Base-by-base conservation (phyloP, 768 basidiomycete genomes). In the Collybiopsis confluens region DNA sequence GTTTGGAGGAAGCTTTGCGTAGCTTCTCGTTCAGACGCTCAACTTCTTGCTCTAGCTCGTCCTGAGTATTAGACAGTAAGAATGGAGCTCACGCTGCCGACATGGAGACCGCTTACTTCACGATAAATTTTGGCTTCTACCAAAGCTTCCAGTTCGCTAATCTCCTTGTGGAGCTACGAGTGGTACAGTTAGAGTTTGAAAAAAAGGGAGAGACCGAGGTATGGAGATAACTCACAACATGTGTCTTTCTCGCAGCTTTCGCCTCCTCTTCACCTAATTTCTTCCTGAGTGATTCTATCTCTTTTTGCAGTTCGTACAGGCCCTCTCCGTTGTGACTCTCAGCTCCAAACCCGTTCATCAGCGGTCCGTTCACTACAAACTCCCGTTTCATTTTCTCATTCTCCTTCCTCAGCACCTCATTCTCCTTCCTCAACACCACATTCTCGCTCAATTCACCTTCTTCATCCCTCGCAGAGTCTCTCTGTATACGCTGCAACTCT, bases 101-200 rank as follows among this genome's bases (percentile, higher is more conserved):
- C 23, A 33, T 40, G 33, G 33, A 23, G 16, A 4, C n/a, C 20
- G 35, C 66, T 54, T 60, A 85, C 87, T 67, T 93, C 92, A 38
- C 86, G 85, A 64, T 93, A 92, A 58, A 94, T 93, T 90, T 97
- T 98, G 51, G 90, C 81, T 66, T 99, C 96, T n/a, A 98, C 85
- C 38, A 99, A 75, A 36, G 86, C 80, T 68, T 98, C 96, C 18
- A 98, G 78, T 65, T 98, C 94, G 51, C 86, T 83, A 47, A 98
- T 88, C 71, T 98, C 93, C 62, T 92, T 90, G 69, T 91, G 88
- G 56, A 94, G 79, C 91, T 95, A 59, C 38, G 57, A n/a, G n/a
- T n/a, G n/a, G n/a, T n/a, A n/a, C n/a, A n/a, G n/a, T n/a, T n/a
- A n/a, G n/a, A n/a, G n/a, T n/a, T n/a, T n/a, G n/a, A n/a, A n/a